Percentiles rank a stretch among this genome's conserved stretches.
phyloP scores from a whole-genome alignment of 2,329 filamentous ascomycete species.

The Clarireedia homoeocarpa region DNA sequence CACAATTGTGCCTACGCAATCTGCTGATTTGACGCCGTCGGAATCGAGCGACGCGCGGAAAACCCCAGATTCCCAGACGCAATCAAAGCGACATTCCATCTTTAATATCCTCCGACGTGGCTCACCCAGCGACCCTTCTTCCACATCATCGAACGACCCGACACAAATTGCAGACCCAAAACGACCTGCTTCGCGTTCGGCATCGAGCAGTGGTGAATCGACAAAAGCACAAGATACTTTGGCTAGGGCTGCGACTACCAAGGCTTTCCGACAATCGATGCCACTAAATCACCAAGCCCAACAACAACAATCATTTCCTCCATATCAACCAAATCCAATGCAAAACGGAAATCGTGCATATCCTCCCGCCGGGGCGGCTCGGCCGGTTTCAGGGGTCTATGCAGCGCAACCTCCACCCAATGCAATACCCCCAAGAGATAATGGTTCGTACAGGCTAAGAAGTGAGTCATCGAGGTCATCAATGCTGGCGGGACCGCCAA shows the following conservation, averaged over 20 bases:
- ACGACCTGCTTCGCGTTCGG: constrained; percentile 13
- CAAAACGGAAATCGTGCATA: constrained; percentile 32
- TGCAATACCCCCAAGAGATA: constrained; percentile 31
- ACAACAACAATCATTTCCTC: constrained; percentile 34
- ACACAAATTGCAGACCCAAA: constrained; percentile 18
- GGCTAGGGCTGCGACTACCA: constrained; percentile 22
- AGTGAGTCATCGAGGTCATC: constrained; percentile 53
- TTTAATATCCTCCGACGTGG: constrained; percentile 30
- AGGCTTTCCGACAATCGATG: constrained; percentile 36
- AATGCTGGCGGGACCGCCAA: constrained; percentile 41
- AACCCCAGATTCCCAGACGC: constrained; percentile 25
- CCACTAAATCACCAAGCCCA: constrained; percentile 37
- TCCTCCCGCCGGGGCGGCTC: constrained; percentile 29
- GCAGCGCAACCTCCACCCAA: constrained; percentile 33
- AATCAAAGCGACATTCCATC: constrained; percentile 28
- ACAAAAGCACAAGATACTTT: constrained; percentile 19
- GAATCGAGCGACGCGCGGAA: constrained; percentile 21
- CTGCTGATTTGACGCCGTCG: constrained; percentile 13
- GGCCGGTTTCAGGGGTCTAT: constrained; percentile 41
- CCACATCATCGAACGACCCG: constrained; percentile 8
- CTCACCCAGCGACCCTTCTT: constrained; percentile 17
- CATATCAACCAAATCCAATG: constrained; percentile 36
- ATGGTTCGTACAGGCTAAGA: constrained; percentile 44
- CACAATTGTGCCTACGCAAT: constrained; percentile 8
- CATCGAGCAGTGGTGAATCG: constrained; percentile 28